These are phyloP conservation scores for Trypanosoma platydactyli DNA, from an alignment of 208 protist species.

Conservation along the genomic window DNA sequence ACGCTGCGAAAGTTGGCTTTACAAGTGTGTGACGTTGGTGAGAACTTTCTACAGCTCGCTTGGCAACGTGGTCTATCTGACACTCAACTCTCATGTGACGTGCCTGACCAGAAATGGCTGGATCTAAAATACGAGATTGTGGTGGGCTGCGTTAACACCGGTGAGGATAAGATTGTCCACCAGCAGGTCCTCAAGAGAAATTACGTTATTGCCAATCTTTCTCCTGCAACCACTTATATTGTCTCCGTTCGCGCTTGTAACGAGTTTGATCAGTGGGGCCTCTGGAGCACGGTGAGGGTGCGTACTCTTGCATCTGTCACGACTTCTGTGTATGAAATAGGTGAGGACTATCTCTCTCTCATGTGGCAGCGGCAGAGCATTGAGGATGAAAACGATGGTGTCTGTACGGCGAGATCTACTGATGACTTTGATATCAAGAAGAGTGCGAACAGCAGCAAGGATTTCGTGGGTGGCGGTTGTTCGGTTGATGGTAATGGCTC, in stretches of 20 bases:
- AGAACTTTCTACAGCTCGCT: conserved; percentile 84
- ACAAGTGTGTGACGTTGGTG: conserved; percentile 83
- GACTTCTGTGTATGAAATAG: conserved; percentile 87
- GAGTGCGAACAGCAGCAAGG: background rate
- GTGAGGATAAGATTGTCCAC: conserved; percentile 78
- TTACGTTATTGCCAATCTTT: conserved; percentile 87
- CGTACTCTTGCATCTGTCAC: conserved; percentile 80
- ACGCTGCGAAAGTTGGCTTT: conserved; percentile 77
- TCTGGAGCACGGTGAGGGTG: conserved; percentile 77
- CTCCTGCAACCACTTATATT: conserved; percentile 77
- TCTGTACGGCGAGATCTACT: background rate
- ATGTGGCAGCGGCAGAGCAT: conserved; percentile 80
- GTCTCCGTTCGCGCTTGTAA: conserved; percentile 88
- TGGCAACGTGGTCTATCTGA: conserved; percentile 71
- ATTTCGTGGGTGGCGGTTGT: background rate
- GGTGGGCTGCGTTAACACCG: conserved; percentile 75
- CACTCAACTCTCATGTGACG: background rate
- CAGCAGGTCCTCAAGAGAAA: conserved; percentile 78
- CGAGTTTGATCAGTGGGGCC: conserved; percentile 81
- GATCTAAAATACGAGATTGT: conserved; percentile 91
- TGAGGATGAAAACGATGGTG: conserved; percentile 20
- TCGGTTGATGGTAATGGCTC: background rate
- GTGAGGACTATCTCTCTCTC: conserved; percentile 90
- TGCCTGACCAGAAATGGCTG: conserved; percentile 34
- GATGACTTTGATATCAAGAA: background rate